These are phyloP conservation scores for Mycosarcoma mackinlayi DNA, from an alignment of 1,284 basidiomycete species.

Conservation along the genomic window DNA sequence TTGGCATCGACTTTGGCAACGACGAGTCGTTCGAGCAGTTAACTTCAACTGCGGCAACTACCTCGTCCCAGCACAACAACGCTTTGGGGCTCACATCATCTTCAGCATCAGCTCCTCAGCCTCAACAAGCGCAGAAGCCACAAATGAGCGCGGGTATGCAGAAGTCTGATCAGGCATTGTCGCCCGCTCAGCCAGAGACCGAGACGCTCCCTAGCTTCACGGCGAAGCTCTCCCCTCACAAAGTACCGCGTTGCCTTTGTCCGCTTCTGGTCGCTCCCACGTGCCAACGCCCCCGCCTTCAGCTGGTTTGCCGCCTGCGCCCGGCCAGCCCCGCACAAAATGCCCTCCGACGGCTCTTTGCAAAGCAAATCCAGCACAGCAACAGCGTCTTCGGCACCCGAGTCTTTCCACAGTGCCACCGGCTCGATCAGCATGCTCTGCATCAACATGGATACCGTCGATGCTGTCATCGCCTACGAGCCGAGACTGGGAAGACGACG, in stretches of 20 bases:
- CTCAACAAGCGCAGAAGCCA: not conserved
- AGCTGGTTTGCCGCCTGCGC: slow-evolving; percentile 36
- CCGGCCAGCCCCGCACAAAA: slow-evolving; percentile 28
- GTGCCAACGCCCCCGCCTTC: slow-evolving; percentile 43
- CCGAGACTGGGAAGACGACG: slow-evolving; percentile 5
- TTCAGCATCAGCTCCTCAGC: too few species aligned
- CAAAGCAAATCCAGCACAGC: slow-evolving; percentile 38
- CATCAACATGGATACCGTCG: slow-evolving; percentile 31
- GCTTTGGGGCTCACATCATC: slow-evolving; percentile 6
- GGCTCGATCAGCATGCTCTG: slow-evolving; percentile 32
- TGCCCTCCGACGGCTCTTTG: slow-evolving; percentile 27
- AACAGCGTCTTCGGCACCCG: slow-evolving; percentile 11
- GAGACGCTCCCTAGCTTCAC: slow-evolving; percentile 18
- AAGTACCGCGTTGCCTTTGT: slow-evolving; percentile 3
- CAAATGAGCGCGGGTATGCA: slow-evolving; percentile 30
- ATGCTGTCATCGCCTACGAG: slow-evolving; percentile 11
- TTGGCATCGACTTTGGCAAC: slow-evolving; percentile 45
- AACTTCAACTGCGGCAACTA: slow-evolving; percentile 36
- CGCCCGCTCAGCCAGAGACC: slow-evolving; percentile 31
- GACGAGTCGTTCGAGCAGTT: slow-evolving; percentile 32
- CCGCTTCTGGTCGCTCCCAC: slow-evolving; percentile 17
- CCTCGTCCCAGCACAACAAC: slow-evolving; percentile 1
- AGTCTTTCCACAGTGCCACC: slow-evolving; percentile 40
- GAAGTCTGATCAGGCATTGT: slow-evolving; percentile 33
- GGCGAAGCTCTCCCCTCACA: slow-evolving; percentile 19